phyloP scores from a whole-genome alignment of 1,284 basidiomycete species.

The Ganoderma meredithae region DNA sequence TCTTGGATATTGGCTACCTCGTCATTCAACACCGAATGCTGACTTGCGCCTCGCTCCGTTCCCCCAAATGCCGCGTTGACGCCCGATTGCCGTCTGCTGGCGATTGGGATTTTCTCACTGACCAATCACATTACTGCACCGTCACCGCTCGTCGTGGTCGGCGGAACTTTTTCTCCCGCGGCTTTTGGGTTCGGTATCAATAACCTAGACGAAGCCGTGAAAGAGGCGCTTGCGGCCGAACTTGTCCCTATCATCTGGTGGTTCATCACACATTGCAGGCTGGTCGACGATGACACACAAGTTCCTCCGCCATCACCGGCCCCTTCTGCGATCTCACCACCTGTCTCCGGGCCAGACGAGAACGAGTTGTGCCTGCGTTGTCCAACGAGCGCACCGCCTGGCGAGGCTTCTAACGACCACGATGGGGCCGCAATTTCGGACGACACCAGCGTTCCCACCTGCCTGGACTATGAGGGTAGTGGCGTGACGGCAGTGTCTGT shows the following conservation, averaged over 20 bases:
- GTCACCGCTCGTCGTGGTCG: slow-evolving; percentile 19
- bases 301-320: slow-evolving; percentile 23
- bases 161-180: slow-evolving; percentile 22
- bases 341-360: slow-evolving; percentile 5
- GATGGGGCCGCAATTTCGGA: slow-evolving; percentile 8
- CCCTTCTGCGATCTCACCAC: slow-evolving; percentile 29
- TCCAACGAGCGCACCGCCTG: slow-evolving; percentile 14
- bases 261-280: slow-evolving; percentile 84
- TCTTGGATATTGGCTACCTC: slow-evolving; percentile 29
- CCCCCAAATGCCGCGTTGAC: slow-evolving; percentile 18
- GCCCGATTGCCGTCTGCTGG: slow-evolving; percentile 23
- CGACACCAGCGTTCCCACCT: not conserved
- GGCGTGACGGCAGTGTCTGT: slow-evolving; percentile 67
- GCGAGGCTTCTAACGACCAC: slow-evolving; percentile 12
- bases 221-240: slow-evolving; percentile 88
- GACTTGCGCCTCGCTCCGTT: slow-evolving; percentile 20
- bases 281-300: slow-evolving; percentile 55
- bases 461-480: slow-evolving; percentile 18
- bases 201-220: slow-evolving; percentile 83
- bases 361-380: slow-evolving; percentile 14
- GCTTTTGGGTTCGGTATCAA: slow-evolving; percentile 15
- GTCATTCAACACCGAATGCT: slow-evolving; percentile 23
- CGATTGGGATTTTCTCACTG: slow-evolving; percentile 18
- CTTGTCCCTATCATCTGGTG: slow-evolving; percentile 92
- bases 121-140: slow-evolving; percentile 29